Evolutionary conservation across 2,329 filamentous ascomycete genomes (phyloP).

Genomic region (Ascochyta pisi): DNA sequence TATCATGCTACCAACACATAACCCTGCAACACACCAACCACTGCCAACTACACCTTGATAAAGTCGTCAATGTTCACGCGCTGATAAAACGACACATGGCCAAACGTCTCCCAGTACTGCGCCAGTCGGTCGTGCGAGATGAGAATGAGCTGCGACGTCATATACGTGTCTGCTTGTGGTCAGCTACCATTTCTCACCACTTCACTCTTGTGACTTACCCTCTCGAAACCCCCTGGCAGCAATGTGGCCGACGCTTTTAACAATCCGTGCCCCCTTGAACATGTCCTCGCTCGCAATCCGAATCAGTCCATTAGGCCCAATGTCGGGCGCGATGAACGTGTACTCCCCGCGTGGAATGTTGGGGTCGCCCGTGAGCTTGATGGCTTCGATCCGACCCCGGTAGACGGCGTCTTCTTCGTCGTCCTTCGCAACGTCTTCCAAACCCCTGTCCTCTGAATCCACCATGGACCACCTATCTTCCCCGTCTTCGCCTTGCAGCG

Average conservation of each 20-base stretch:
- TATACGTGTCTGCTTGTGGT: constrained; percentile 68
- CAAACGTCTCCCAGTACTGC: constrained; percentile 76
- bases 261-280: constrained; percentile 77
- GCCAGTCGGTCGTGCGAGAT: constrained; percentile 79
- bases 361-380: constrained; percentile 91
- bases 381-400: constrained; percentile 75
- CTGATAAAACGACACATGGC: constrained; percentile 58
- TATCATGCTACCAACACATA: too few relatives aligned
- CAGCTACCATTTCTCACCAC: too few relatives aligned
- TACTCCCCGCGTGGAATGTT: constrained; percentile 88
- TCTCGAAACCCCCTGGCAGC: constrained; percentile 73
- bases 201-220: constrained; percentile 61
- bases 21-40: too few relatives aligned
- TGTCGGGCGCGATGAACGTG: constrained; percentile 80
- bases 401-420: constrained; percentile 54
- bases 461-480: neutral
- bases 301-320: constrained; percentile 71
- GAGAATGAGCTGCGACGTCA: constrained; percentile 77
- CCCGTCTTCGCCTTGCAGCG: constrained; percentile 26
- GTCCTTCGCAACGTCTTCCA: neutral
- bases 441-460: neutral
- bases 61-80: constrained; percentile 55
- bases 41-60: constrained; percentile 21
- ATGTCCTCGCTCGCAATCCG: constrained; percentile 68
- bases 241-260: constrained; percentile 78